Evolutionary conservation across 345 rosid genomes (phyloP).

Genomic region (Viola odorata): DNA sequence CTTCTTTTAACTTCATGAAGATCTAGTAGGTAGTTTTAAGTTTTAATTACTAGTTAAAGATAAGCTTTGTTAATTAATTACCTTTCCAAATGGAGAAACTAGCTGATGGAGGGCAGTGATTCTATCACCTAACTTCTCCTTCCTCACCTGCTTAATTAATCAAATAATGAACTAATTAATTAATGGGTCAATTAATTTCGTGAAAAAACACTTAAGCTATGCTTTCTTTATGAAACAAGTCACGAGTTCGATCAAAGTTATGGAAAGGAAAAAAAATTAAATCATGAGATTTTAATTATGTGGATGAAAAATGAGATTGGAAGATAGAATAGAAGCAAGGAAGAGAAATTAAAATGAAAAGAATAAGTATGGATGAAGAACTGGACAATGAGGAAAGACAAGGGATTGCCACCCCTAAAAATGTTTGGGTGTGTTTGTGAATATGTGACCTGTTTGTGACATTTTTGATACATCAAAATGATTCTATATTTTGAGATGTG

Average conservation of each 20-base stretch:
- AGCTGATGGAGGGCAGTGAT: conserved; percentile 32
- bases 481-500: neutral
- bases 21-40: no score
- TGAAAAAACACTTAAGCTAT: neutral
- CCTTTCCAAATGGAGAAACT: conserved; percentile 35
- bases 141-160: conserved; percentile 20
- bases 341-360: neutral
- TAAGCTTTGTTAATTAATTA: neutral
- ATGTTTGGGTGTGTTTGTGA: conserved; percentile 22
- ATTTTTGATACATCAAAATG: neutral
- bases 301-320: no score
- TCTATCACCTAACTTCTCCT: conserved; percentile 32
- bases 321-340: neutral
- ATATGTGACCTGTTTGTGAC: neutral
- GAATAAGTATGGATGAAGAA: conserved; percentile 14
- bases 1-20: neutral
- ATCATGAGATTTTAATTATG: no score
- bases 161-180: neutral
- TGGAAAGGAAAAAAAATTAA: no score
- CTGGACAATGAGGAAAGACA: conserved; percentile 25
- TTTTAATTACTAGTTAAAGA: neutral
- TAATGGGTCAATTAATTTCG: neutral
- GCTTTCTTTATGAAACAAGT: no score
- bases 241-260: no score
- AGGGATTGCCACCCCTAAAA: conserved; percentile 2